Evolutionary conservation across 2,329 filamentous ascomycete species (phyloP), one percentile per base, ranked within the genome.

Genomic region (Penicillium vulpinum): DNA sequence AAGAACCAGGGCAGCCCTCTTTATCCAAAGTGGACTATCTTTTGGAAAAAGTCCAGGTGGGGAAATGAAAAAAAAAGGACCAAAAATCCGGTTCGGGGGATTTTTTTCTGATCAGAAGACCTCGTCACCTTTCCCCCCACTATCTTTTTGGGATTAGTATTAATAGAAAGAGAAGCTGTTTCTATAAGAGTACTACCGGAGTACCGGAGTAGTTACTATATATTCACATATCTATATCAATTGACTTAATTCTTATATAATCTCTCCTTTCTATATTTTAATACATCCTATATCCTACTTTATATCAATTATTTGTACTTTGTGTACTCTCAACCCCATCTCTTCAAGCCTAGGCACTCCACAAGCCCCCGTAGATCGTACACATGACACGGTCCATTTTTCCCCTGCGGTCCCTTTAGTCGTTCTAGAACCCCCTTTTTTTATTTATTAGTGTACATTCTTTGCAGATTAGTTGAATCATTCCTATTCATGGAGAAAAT

Each of bases 91-190:
- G 64, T 65, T 65, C 64, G 58, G 56, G 51, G 55, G 59, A 64
- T 69, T 70, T 71, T 68, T 68, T 69, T 62, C 51, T 69, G 67
- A 70, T 70, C 68, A 70, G 67, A 66, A 66, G 69, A 70, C 68
- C 68, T 64, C 64, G 59, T 65, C 64, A 65, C 61, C 48, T 51
- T 54, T 18, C 41, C 54, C 60, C 62, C 62, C 62, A 62, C 62
- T 63, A 53, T 57, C 10, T 11, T 13, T 33, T 33, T 35, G n/a
- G n/a, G n/a, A n/a, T n/a, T n/a, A n/a, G n/a, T 33, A 16, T 35
- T 35, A 31, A 31, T 35, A 33, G 13, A 33, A n/a, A n/a, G n/a
- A n/a, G n/a, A n/a, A n/a, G n/a, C n/a, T n/a, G 29, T 13, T 33
- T 29, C 28, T 29, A 29, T 28, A n/a, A n/a, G n/a, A n/a, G n/a